Conservation (phyloP, 495 filamentous ascomycete species). For the Apodospora peruviana region DNA sequence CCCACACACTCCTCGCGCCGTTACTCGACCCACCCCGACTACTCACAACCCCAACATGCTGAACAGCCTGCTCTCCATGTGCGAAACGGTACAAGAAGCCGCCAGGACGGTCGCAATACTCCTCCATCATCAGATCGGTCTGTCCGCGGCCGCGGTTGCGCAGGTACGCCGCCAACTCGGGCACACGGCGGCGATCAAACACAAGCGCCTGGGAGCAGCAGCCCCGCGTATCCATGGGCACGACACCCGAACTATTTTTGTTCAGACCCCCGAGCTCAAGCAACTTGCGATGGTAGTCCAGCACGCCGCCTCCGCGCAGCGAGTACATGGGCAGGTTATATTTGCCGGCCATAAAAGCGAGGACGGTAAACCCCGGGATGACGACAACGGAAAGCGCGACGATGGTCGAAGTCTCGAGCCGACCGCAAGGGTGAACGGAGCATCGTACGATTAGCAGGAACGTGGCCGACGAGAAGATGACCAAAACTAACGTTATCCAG, state of each 20-base stretch:
- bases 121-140: constrained; percentile 13
- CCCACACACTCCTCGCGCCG: constrained; percentile 8
- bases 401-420: constrained; percentile 32
- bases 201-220: constrained; percentile 45
- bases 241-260: constrained; percentile 4
- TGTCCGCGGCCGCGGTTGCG: constrained; percentile 4
- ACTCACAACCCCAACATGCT: constrained; percentile 13
- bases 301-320: constrained; percentile 20
- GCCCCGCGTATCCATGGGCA: constrained; percentile 17
- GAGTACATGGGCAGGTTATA: constrained; percentile 25
- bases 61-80: constrained; percentile 7
- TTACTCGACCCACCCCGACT: constrained; percentile 1
- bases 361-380: constrained; percentile 30
- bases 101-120: constrained; percentile 4
- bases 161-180: constrained; percentile 22
- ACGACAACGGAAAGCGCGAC: constrained; percentile 31
- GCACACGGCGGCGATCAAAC: constrained; percentile 34
- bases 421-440: neutral
- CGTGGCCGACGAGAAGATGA: neutral
- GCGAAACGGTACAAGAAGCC: constrained; percentile 5
- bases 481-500: constrained; percentile 1
- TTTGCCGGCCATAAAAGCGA: constrained; percentile 43
- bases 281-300: constrained; percentile 29
- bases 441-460: neutral
- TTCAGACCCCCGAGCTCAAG: neutral